phyloP scores from a whole-genome alignment of 1,284 basidiomycete genomes.

The Cutaneotrichosporon mucoides region DNA sequence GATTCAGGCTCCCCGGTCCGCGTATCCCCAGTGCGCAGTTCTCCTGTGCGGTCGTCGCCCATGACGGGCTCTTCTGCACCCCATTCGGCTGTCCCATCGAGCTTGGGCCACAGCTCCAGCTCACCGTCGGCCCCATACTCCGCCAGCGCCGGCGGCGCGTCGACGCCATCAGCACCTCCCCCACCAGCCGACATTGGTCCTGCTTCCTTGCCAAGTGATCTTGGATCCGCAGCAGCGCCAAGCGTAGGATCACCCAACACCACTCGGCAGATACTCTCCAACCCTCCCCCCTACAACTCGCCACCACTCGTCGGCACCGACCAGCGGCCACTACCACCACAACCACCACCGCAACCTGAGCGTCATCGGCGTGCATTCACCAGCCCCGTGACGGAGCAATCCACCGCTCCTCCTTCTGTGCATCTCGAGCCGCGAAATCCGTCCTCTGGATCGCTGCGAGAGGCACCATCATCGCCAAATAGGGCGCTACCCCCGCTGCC shows the following conservation, averaged over 20 bases:
- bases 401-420: neutral
- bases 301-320: neutral
- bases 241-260: neutral
- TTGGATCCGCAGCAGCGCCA: no score
- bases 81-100: neutral
- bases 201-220: neutral
- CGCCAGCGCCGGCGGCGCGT: neutral
- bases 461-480: conserved; percentile 27
- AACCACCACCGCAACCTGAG: conserved; percentile 43
- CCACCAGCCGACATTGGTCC: neutral
- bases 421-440: neutral
- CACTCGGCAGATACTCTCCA: neutral
- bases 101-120: neutral
- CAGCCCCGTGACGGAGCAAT: conserved; percentile 19
- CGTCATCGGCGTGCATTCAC: conserved; percentile 41
- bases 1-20: neutral
- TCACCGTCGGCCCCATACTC: neutral
- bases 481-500: conserved; percentile 37
- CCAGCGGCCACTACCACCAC: conserved; percentile 24
- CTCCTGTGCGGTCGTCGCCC: conserved; percentile 3
- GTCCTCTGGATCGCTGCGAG: neutral
- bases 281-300: neutral
- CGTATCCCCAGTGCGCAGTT: conserved; percentile 1
- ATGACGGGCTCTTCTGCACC: neutral
- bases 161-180: neutral